Base-by-base conservation (phyloP, 2,329 filamentous ascomycete species). In the Ophiostoma piceae region DNA sequence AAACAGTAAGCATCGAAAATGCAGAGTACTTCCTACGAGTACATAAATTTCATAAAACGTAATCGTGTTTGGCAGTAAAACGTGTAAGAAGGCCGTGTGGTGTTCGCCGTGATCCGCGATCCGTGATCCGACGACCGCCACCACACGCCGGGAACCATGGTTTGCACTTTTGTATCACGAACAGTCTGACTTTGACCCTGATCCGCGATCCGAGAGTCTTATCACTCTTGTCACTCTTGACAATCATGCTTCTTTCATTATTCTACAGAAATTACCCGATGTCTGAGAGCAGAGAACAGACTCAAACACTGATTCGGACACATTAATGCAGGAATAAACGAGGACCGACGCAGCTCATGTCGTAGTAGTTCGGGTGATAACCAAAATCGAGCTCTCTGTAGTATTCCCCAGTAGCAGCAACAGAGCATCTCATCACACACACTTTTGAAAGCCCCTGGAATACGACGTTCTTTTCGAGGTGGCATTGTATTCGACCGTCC, bases 391-490 rank as follows among this genome's bases (percentile, higher is more conserved):
- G 11, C 39, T 14, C 39, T 41, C 39, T 35, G 35, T 4, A 41
- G 39, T 14, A 41, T 3, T 41, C 6, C 5, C 1, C 9, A 47
- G 16, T 47, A 19, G 43, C 19, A 47, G 19, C 16, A 6, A 19
- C 2, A 22, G 11, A 19, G 51, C 26, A 22, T 57, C 51, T 26
- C 51, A 57, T 57, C 22, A 57, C 51, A 57, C 9, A 22, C 51
- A 54, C n/a, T 26, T 22, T 11, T 57, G 43, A 16, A 14, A n/a
- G 51, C 51, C 51, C 51, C 51, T 57, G 22, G 51, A 57, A 57
- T 57, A 57, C 51, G 51, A 57, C 51, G 22, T 26, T n/a, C 51
- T 57, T 22, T 12, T n/a, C 51, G 51, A 57, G n/a, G 51, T 57
- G 51, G 51, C 51, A 57, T 57, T 57, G 51, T 12, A 16, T 16